Evolutionary conservation across 140 eudicot species (phyloP).

Genomic region (Flaveria floridana): DNA sequence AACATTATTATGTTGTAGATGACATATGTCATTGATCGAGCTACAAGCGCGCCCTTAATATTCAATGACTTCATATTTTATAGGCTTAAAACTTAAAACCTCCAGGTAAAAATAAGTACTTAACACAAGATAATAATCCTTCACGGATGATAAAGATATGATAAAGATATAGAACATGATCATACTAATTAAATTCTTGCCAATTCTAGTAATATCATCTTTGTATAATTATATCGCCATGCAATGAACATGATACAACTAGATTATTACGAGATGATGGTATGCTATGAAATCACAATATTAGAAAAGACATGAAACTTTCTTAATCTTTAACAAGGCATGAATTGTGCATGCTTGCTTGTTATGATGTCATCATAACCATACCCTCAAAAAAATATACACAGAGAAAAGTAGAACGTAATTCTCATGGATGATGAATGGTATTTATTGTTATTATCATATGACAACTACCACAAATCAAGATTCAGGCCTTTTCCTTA

Average conservation of each 20-base stretch:
- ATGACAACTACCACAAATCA: constrained; percentile 2
- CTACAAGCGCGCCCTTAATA: too few species aligned
- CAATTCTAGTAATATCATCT: background rate
- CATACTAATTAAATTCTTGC: too few species aligned
- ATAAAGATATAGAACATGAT: too few species aligned
- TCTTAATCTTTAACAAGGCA: constrained; percentile 20
- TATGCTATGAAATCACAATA: constrained; percentile 8
- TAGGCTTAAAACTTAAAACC: too few species aligned
- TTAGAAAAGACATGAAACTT: constrained; percentile 28
- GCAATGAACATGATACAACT: background rate
- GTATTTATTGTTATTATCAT: background rate
- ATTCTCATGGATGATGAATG: background rate
- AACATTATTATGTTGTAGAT: too few species aligned
- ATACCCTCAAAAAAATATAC: background rate
- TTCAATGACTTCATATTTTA: too few species aligned
- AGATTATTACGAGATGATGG: background rate
- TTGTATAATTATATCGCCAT: background rate
- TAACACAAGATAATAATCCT: too few species aligned
- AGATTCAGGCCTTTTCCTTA: constrained; percentile 3
- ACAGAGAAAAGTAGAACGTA: background rate
- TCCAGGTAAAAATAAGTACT: too few species aligned
- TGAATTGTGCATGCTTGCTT: constrained; percentile 20
- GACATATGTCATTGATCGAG: too few species aligned
- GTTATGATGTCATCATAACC: constrained; percentile 18
- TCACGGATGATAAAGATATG: too few species aligned